These are phyloP conservation scores for Globisporangium nagaii DNA, from an alignment of 352 stramenopile genomes.

Conservation along the genomic window DNA sequence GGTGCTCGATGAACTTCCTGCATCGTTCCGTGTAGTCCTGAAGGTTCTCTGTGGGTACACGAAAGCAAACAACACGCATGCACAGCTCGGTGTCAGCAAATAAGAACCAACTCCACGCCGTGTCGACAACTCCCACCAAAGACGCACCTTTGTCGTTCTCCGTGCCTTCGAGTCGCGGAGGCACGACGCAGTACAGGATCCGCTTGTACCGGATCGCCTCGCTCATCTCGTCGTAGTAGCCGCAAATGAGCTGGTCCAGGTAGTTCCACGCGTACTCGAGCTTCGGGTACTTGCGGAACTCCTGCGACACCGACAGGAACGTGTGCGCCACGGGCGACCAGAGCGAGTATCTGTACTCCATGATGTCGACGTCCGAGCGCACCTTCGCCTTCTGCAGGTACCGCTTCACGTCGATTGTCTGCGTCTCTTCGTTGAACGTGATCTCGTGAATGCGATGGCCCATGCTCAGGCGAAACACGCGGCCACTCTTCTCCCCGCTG, in stretches of 20 bases:
- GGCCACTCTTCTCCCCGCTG: conserved; percentile 24
- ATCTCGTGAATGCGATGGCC: conserved; percentile 86
- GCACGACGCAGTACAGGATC: conserved; percentile 67
- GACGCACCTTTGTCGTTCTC: conserved; percentile 23
- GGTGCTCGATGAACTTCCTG: conserved; percentile 64
- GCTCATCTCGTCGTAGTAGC: conserved; percentile 84
- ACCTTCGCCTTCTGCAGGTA: conserved; percentile 65
- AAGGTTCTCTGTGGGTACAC: conserved; percentile 31
- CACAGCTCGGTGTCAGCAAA: too few relatives aligned
- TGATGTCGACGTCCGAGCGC: conserved; percentile 64
- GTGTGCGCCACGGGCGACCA: conserved; percentile 62
- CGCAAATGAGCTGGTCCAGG: conserved; percentile 79
- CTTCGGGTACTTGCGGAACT: conserved; percentile 80
- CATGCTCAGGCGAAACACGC: conserved; percentile 75
- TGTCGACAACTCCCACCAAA: too few relatives aligned
- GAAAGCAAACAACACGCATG: neutral
- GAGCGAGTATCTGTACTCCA: conserved; percentile 81
- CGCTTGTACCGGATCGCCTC: conserved; percentile 81
- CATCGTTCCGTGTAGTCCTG: conserved; percentile 56
- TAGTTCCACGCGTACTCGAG: conserved; percentile 86
- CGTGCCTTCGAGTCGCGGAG: conserved; percentile 31
- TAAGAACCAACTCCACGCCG: too few relatives aligned
- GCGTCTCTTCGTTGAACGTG: conserved; percentile 79
- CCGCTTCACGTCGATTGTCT: conserved; percentile 84
- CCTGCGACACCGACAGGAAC: conserved; percentile 62